Conservation (phyloP, 1,284 basidiomycete genomes). For the Ceratobasidium sp. region DNA sequence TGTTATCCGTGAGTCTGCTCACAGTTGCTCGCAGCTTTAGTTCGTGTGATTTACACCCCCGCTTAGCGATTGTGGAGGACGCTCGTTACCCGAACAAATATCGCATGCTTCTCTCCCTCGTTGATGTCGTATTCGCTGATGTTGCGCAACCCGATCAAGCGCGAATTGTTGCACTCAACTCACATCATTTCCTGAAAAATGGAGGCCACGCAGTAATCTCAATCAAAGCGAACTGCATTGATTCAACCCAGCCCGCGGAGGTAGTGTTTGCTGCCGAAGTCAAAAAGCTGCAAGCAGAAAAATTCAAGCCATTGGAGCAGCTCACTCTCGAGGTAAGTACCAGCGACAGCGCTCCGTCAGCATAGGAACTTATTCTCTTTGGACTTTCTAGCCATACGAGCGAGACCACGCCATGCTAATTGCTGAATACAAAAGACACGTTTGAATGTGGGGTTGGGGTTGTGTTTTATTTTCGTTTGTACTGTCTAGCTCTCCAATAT, state of each 20-base stretch:
- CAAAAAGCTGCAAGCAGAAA: constrained; percentile 82
- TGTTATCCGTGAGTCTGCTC: constrained; percentile 85
- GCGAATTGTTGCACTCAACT: constrained; percentile 93
- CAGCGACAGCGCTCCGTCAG: not conserved
- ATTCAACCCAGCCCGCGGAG: constrained; percentile 92
- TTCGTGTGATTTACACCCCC: constrained; percentile 25
- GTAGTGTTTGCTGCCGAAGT: constrained; percentile 93
- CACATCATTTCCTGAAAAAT: constrained; percentile 97
- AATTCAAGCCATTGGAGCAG: constrained; percentile 95
- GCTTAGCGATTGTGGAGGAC: constrained; percentile 93
- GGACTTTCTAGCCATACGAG: constrained; percentile 48
- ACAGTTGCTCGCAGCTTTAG: not conserved
- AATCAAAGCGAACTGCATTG: constrained; percentile 99
- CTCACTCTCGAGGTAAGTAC: constrained; percentile 78
- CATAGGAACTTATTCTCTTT: not conserved
- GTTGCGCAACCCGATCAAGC: constrained; percentile 99
- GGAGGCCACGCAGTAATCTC: constrained; percentile 95
- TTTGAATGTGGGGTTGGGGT: constrained; percentile 9
- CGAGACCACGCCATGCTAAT: constrained; percentile 85
- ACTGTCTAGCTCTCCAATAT: not conserved
- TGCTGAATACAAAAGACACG: constrained; percentile 58
- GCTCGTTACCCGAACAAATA: constrained; percentile 96
- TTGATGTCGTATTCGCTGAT: constrained; percentile 98
- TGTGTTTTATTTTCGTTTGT: constrained; percentile 6
- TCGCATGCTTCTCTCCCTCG: constrained; percentile 92